These are phyloP conservation scores for Penicillium griseofulvum DNA, from an alignment of 2,329 filamentous ascomycete species.

Conservation along the genomic window DNA sequence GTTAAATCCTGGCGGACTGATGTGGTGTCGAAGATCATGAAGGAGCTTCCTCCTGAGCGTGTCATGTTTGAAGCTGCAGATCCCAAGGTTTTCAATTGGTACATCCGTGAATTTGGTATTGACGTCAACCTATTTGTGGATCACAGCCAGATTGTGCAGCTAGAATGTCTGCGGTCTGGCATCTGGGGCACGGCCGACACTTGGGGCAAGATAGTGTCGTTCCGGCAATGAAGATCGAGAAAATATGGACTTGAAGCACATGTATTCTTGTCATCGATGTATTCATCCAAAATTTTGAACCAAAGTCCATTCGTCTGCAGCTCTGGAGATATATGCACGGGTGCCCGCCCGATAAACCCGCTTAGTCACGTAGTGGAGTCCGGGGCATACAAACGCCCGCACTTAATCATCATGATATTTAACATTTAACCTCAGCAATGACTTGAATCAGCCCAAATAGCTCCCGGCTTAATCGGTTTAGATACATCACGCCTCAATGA, in stretches of 20 bases:
- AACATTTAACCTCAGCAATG: neutral
- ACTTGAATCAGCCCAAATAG: neutral
- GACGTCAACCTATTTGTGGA: slow-evolving; percentile 59
- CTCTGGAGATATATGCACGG: neutral
- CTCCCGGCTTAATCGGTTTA: neutral
- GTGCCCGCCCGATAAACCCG: neutral
- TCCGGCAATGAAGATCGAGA: slow-evolving; percentile 16
- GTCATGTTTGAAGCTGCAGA: slow-evolving; percentile 61
- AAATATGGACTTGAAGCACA: neutral
- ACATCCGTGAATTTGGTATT: slow-evolving; percentile 55
- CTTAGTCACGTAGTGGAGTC: slow-evolving; percentile 6
- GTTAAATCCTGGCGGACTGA: slow-evolving; percentile 55
- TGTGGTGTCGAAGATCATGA: slow-evolving; percentile 53
- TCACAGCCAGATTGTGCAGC: slow-evolving; percentile 58
- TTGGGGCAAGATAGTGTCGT: slow-evolving; percentile 53
- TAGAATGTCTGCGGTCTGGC: slow-evolving; percentile 51
- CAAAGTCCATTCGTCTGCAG: neutral
- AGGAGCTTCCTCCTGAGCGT: slow-evolving; percentile 51
- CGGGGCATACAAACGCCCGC: slow-evolving; percentile 18
- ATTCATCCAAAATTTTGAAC: neutral
- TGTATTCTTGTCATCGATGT: neutral
- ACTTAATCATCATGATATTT: neutral
- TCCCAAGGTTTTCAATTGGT: slow-evolving; percentile 57
- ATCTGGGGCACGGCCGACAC: slow-evolving; percentile 59
- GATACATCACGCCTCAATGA: slow-evolving; percentile 7